Evolutionary conservation across 2,329 filamentous ascomycete genomes (phyloP).

Genomic region (Sclerotinia minor): DNA sequence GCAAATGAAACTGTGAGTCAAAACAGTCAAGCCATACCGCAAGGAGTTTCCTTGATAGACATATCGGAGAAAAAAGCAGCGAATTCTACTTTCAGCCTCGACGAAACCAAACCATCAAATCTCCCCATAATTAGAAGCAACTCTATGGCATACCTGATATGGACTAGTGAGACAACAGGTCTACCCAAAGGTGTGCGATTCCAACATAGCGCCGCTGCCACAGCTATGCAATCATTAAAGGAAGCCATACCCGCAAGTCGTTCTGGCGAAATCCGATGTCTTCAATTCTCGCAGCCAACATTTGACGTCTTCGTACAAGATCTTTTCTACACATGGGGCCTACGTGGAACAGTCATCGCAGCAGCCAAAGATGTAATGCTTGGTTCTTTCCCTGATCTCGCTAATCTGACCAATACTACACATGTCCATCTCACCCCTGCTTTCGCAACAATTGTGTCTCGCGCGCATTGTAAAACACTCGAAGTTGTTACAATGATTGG

Average conservation of each 20-base stretch:
- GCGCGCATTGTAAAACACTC: conserved; percentile 7
- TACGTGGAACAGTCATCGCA: conserved; percentile 17
- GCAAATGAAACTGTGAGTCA: conserved; percentile 4
- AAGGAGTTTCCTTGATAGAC: conserved; percentile 7
- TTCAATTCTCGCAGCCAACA: conserved; percentile 16
- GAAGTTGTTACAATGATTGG: conserved; percentile 18
- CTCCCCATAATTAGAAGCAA: not conserved
- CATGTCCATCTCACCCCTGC: conserved; percentile 18
- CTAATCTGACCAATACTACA: conserved; percentile 3
- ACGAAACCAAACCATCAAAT: not conserved
- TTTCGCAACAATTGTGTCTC: conserved; percentile 16
- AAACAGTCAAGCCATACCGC: conserved; percentile 6
- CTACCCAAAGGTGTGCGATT: conserved; percentile 33
- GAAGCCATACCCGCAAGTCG: conserved; percentile 2
- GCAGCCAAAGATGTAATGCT: conserved; percentile 18
- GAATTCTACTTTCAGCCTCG: not conserved
- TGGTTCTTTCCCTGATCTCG: conserved; percentile 12
- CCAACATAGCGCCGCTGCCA: conserved; percentile 25
- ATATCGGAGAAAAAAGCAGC: not conserved
- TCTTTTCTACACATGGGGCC: conserved; percentile 16
- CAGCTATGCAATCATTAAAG: conserved; percentile 7
- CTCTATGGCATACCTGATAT: conserved; percentile 29
- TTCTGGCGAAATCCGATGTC: not conserved
- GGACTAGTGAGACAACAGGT: conserved; percentile 31
- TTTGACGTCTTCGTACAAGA: conserved; percentile 21